Base-by-base conservation (phyloP, 106 monocot species). In the Platanthera guangdongensis region DNA sequence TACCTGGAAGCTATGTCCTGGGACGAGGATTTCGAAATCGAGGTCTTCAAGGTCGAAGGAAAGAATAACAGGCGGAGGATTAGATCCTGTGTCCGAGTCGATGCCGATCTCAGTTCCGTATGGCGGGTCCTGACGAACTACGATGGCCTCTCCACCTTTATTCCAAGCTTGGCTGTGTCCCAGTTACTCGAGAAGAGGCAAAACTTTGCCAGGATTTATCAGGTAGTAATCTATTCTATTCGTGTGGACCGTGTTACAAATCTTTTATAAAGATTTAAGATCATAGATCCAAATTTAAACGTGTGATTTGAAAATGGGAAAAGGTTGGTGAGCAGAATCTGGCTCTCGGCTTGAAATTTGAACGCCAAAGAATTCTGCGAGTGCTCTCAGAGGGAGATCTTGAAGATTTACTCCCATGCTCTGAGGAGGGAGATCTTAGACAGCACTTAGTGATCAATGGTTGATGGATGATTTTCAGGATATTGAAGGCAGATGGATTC, bases 71-170 rank as follows among this genome's bases (percentile, higher is more conserved):
- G 83, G 50, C 84, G 92, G 67, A 57, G 76, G 52, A 81, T 95
- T 28, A 81, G 52, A 47, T 84, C 95, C 28, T 78, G 81, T 47
- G 62, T 92, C 59, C 73, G 72, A 32, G 85, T 95, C 45, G 82
- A 81, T 49, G 92, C 95, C 14, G 76, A 80, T 1, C 77, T 96
- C 47, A 90, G 87, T 70, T 75, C 85, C 8, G 88, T 96, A 25
- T 96, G 95, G 95, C 63, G 64, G 10, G 82, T 93, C n/a, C 78
- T 95, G 11, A 95, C 95, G 28, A 83, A 95, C 75, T 95, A 95
- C 78, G 93, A 93, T 76, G 95, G 92, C 25, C 84, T 95, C 6
- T 87, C 95, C 50, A 87, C 77, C 67, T 92, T 95, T 75, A 87
- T 95, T 51, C 88, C 92, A 51, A 79, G 90, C 63, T 80, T 95